phyloP scores from a whole-genome alignment of 2,329 filamentous ascomycete genomes.

The Xylariales sp. region DNA sequence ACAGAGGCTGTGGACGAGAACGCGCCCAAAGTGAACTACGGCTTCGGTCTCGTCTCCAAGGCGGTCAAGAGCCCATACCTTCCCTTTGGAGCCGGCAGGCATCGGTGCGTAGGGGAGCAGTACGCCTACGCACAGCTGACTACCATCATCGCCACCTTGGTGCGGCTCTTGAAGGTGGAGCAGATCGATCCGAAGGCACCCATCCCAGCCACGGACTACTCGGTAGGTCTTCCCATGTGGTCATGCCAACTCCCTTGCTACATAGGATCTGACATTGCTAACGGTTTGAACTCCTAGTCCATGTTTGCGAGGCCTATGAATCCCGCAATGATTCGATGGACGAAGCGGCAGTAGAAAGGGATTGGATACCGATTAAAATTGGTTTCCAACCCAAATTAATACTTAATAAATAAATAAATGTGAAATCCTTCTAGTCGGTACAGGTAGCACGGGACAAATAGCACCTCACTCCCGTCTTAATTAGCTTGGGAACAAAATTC shows the following conservation, averaged over 20 bases:
- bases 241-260: too few relatives aligned
- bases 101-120: slow-evolving; percentile 94
- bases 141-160: slow-evolving; percentile 73
- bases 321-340: slow-evolving; percentile 71
- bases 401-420: too few relatives aligned
- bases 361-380: too few relatives aligned
- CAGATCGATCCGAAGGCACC: slow-evolving; percentile 67
- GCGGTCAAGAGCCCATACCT: slow-evolving; percentile 86
- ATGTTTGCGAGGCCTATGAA: slow-evolving; percentile 71
- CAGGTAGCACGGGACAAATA: too few relatives aligned
- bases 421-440: too few relatives aligned
- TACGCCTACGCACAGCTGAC: slow-evolving; percentile 92
- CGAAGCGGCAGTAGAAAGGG: slow-evolving; percentile 61
- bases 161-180: slow-evolving; percentile 74
- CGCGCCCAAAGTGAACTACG: slow-evolving; percentile 87
- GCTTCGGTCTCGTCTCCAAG: slow-evolving; percentile 89
- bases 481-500: too few relatives aligned
- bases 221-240: too few relatives aligned
- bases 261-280: slow-evolving; percentile 58
- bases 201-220: too few relatives aligned
- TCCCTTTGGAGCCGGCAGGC: slow-evolving; percentile 87
- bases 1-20: slow-evolving; percentile 42
- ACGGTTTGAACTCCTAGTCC: slow-evolving; percentile 64
- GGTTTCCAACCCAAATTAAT: too few relatives aligned
- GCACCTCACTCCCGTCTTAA: too few relatives aligned